Percentiles rank a stretch among this genome's conserved stretches.
Conservation (phyloP, 2,329 filamentous ascomycete species). For the Truncatella angustata region DNA sequence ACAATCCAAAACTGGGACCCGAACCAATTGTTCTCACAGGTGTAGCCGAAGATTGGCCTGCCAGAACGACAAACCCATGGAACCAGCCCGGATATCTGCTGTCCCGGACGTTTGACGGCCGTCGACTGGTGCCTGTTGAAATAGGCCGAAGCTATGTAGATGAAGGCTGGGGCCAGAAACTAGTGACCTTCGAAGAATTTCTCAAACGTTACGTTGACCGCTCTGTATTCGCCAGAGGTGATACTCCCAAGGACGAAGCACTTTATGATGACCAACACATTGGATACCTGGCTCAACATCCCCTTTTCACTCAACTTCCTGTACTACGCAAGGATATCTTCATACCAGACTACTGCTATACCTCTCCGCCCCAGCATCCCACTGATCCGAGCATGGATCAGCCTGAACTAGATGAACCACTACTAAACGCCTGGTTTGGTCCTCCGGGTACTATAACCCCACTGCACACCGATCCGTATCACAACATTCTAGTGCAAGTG, state of each 20-base stretch:
- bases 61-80: conserved; percentile 69
- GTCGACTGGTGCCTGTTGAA: conserved; percentile 82
- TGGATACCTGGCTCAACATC: conserved; percentile 90
- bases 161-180: conserved; percentile 76
- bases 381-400: conserved; percentile 32
- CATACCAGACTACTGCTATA: conserved; percentile 83
- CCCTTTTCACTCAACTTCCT: conserved; percentile 82
- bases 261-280: conserved; percentile 33
- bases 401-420: conserved; percentile 53
- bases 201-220: conserved; percentile 57
- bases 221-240: conserved; percentile 13
- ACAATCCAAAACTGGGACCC: conserved; percentile 36
- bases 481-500: conserved; percentile 88
- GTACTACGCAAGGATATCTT: conserved; percentile 70
- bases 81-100: conserved; percentile 70
- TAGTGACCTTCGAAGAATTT: conserved; percentile 74
- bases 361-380: conserved; percentile 59
- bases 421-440: conserved; percentile 91
- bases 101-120: conserved; percentile 69
- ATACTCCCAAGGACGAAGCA: conserved; percentile 1
- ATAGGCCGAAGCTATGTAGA: conserved; percentile 86
- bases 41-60: conserved; percentile 72
- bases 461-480: conserved; percentile 89
- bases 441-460: conserved; percentile 86
- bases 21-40: conserved; percentile 69